phyloP scores from a whole-genome alignment of 768 basidiomycete genomes.

The Mycena venus region DNA sequence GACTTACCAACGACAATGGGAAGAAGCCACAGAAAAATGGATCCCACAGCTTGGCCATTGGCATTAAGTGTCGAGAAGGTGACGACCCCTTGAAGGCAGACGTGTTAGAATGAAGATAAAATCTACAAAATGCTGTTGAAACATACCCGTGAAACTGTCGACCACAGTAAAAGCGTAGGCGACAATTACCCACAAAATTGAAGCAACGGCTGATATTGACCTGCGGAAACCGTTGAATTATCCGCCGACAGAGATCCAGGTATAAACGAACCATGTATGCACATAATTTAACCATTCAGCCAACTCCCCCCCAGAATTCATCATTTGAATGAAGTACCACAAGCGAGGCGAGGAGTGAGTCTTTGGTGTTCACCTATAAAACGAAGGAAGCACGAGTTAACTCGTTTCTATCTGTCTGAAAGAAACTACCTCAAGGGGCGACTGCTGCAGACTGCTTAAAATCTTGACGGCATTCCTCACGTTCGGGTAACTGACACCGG shows the following conservation, averaged over 20 bases:
- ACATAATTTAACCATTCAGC: slow-evolving; percentile 48
- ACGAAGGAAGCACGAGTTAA: too few species aligned
- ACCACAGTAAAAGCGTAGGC: slow-evolving; percentile 36
- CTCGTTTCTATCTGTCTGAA: too few species aligned
- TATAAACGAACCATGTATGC: slow-evolving; percentile 48
- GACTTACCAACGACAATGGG: slow-evolving; percentile 26
- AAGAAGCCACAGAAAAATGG: slow-evolving; percentile 34
- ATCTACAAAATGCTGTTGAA: background rate
- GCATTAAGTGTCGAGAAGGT: slow-evolving; percentile 40
- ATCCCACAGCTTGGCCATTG: slow-evolving; percentile 56
- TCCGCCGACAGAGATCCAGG: background rate
- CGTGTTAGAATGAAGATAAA: background rate
- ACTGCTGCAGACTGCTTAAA: slow-evolving; percentile 51
- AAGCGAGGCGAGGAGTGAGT: slow-evolving; percentile 50
- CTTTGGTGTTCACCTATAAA: slow-evolving; percentile 39
- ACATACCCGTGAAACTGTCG: slow-evolving; percentile 28
- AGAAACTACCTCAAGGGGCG: too few species aligned
- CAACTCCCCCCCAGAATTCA: slow-evolving; percentile 52
- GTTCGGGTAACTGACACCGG: slow-evolving; percentile 40
- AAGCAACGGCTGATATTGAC: slow-evolving; percentile 34
- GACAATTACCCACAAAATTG: slow-evolving; percentile 28
- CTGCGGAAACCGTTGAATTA: background rate
- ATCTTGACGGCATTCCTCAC: slow-evolving; percentile 38
- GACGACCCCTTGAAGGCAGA: slow-evolving; percentile 19
- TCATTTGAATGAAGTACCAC: slow-evolving; percentile 50